Base-by-base conservation (phyloP, 2,329 filamentous ascomycete genomes). In the Stemphylium lycopersici region DNA sequence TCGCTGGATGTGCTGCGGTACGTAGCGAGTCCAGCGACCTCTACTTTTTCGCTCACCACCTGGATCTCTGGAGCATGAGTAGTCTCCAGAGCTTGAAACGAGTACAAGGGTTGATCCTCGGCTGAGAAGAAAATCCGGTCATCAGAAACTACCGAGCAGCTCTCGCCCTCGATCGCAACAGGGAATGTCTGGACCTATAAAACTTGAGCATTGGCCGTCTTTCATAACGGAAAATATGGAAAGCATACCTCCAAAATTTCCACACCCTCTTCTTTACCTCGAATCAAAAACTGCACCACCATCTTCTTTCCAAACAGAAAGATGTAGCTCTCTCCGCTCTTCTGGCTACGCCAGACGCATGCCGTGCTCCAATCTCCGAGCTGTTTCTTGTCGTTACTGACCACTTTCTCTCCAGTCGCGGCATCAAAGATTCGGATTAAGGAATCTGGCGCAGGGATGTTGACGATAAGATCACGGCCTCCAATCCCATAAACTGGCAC, bases 221-320 rank as follows among this genome's bases (percentile, higher is more conserved):
- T 11, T 1, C 10, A 5, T 3, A 1, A 8, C 24, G 1, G 5
- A 31, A 13, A 5, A 3, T 1, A 13, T 5, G 20, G 2, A 13
- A 8, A 3, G 3, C 6, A 8, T 38, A 69, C 68, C 52, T 71
- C 67, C 1, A 69, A 48, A 31, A 72, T 55, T 22, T 69, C 55
- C n/a, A 64, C 46, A 12, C 55, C 46, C n/a, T 58, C 33, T 1
- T 57, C 41, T 1, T 49, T 20, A 0, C 20, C 48, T 24, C 60
- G 59, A 12, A 70, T 38, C 6, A 71, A 39, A 6, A 71, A 61
- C 18, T 72, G 69, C 16, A 72, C 67, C 2, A 65, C 64, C 55
- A 58, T 63, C 41, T 65, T 66, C 50, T 72, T 72, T 22, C 69
- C 69, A 37, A 72, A 71, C 8, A 72, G 24, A 43, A 68, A 72